These are phyloP conservation scores for Fusarium veterinarium DNA, from an alignment of 2,329 filamentous ascomycete species.

Conservation along the genomic window DNA sequence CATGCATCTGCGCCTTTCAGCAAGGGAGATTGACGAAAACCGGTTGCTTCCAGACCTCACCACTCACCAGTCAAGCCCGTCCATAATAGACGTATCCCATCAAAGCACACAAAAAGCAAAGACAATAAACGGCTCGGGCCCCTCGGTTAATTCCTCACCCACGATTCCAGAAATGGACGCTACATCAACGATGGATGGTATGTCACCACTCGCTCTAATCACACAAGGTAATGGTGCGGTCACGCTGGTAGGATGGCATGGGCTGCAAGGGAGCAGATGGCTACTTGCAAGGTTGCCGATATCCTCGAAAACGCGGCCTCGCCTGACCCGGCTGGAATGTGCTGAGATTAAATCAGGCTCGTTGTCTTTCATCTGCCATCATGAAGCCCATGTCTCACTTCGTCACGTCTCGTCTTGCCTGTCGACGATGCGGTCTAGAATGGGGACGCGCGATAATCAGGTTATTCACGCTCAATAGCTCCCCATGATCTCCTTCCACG, in stretches of 20 bases:
- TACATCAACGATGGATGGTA: not conserved
- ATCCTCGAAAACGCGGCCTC: slow-evolving; percentile 3
- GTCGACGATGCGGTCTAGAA: slow-evolving; percentile 26
- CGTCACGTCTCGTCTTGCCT: slow-evolving; percentile 21
- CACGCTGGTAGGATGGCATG: slow-evolving; percentile 7
- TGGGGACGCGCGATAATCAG: slow-evolving; percentile 25
- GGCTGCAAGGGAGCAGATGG: slow-evolving; percentile 29
- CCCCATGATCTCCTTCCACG: slow-evolving; percentile 15
- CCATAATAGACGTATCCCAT: slow-evolving; percentile 4
- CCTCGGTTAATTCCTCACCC: slow-evolving; percentile 21
- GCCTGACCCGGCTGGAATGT: slow-evolving; percentile 22
- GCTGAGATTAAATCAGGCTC: slow-evolving; percentile 20
- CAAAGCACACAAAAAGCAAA: slow-evolving; percentile 26
- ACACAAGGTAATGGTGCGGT: slow-evolving; percentile 6
- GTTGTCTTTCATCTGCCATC: slow-evolving; percentile 13
- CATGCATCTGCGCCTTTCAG: not conserved
- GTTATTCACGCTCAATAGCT: slow-evolving; percentile 22
- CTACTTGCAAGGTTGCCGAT: slow-evolving; percentile 18
- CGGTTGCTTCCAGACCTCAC: not conserved
- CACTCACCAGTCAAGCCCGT: not conserved
- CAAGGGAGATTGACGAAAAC: slow-evolving; percentile 24
- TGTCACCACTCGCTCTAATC: slow-evolving; percentile 5
- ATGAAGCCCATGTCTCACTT: slow-evolving; percentile 26
- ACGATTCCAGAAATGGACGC: slow-evolving; percentile 4
- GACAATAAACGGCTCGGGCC: slow-evolving; percentile 24